Evolutionary conservation across 805 yeast species (phyloP), one percentile per base, ranked within the genome.

Genomic region (Scheffersomyces coipomensis): DNA sequence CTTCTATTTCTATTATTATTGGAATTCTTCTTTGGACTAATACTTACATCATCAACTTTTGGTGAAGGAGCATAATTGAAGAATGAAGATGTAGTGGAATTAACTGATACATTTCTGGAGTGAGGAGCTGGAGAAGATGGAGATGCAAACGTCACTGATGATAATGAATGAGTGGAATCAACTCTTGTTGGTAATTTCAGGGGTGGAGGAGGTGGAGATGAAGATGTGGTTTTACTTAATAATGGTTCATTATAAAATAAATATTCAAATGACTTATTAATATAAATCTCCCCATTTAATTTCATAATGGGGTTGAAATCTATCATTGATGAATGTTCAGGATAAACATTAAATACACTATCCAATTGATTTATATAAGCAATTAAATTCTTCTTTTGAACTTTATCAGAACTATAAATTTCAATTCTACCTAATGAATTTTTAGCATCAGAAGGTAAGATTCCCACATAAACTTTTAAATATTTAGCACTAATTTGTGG

Each of bases 401-500:
- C 63, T 47, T 70, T 76, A 13, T 73, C 73, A 7, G 71, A 64
- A 4, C 72, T 59, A 55, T 77, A 82, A 21, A 82, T 66, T 49
- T 76, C 78, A 34, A 81, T 64, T 30, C 73, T 64, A 22, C 85
- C 85, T n/a, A 39, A 31, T 34, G 60, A 58, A 46, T 70, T 70
- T 49, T 71, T 71, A 17, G 47, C 40, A 29, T 68, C 73, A 15
- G 64, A 59, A 0, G 85, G 85, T 2, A 60, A 53, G 3, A 79
- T 64, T 2, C 70, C 77, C 45, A 76, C 65, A 40, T 57, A 78
- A 45, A 81, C 78, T 47, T 74, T 69, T 23, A 78, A 53, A 87
- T 87, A 82, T 51, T 77, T 75, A 46, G 71, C 70, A 33, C 78
- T 73, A 32, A 79, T 62, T 43, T 75, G 78, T 9, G 83, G 83